Conservation (phyloP, 495 filamentous ascomycete genomes). For the Durotheca rogersii region DNA sequence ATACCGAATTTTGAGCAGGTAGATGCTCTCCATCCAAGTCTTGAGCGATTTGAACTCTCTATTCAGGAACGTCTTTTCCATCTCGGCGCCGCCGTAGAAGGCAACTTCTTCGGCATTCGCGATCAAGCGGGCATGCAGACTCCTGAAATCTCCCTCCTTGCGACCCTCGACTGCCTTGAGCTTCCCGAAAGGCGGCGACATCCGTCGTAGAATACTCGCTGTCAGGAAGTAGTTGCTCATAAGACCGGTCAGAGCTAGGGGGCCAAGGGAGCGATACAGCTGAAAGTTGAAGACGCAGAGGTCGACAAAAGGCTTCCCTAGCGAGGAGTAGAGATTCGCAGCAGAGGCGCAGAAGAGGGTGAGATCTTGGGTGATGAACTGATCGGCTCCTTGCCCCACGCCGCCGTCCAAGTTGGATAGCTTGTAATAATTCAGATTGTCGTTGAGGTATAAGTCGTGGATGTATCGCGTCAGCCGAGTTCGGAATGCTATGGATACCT, state of each 20-base stretch:
- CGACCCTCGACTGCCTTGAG: conserved; percentile 92
- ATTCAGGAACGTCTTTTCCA: conserved; percentile 86
- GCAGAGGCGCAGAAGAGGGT: conserved; percentile 92
- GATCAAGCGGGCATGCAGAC: conserved; percentile 84
- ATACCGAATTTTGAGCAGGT: conserved; percentile 93
- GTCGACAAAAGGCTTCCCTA: conserved; percentile 95
- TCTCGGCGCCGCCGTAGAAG: conserved; percentile 93
- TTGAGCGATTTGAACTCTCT: conserved; percentile 88
- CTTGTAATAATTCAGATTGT: conserved; percentile 95
- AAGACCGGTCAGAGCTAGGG: conserved; percentile 81
- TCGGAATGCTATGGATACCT: conserved; percentile 97
- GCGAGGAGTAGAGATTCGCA: conserved; percentile 89
- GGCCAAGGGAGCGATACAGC: conserved; percentile 87
- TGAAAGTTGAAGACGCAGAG: conserved; percentile 97
- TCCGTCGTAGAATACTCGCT: conserved; percentile 76
- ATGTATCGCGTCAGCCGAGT: conserved; percentile 96
- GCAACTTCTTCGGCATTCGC: conserved; percentile 99
- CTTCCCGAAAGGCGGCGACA: conserved; percentile 95
- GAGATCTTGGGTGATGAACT: conserved; percentile 97
- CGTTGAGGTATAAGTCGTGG: conserved; percentile 93
- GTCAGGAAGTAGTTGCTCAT: conserved; percentile 90
- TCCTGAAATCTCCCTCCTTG: conserved; percentile 90
- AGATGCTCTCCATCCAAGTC: conserved; percentile 94
- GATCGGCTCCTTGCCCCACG: conserved; percentile 86
- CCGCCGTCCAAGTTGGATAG: conserved; percentile 91